Conservation (phyloP, 768 basidiomycete genomes). For the Hypholoma fasciculare region DNA sequence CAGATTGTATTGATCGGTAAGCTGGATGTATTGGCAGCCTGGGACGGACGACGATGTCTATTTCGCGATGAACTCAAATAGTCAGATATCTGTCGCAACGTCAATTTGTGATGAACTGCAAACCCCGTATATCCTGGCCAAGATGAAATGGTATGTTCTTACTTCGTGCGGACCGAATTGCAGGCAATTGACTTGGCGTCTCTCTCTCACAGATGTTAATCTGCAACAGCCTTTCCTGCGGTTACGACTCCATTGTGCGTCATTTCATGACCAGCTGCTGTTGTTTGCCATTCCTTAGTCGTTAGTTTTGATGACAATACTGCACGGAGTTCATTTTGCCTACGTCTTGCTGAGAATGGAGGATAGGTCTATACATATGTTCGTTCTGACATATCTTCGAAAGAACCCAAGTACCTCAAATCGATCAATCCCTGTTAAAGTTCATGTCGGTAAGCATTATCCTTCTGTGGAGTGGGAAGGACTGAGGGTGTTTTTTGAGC, state of each 20-base stretch:
- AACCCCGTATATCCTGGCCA: too few relatives aligned
- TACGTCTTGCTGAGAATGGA: neutral
- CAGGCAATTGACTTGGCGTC: too few relatives aligned
- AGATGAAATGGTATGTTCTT: too few relatives aligned
- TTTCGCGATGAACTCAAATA: neutral
- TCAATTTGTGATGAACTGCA: too few relatives aligned
- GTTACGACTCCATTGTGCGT: too few relatives aligned
- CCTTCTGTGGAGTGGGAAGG: slow-evolving; percentile 3
- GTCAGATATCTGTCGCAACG: neutral
- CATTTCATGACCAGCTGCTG: too few relatives aligned
- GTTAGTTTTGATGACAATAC: neutral
- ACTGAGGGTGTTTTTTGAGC: neutral
- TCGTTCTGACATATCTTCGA: neutral
- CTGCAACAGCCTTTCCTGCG: neutral
- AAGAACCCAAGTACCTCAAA: neutral
- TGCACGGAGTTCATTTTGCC: neutral
- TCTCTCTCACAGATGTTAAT: too few relatives aligned
- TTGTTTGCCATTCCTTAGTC: too few relatives aligned
- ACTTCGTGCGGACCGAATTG: too few relatives aligned
- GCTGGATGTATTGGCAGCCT: neutral
- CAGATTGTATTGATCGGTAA: neutral
- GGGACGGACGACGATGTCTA: neutral
- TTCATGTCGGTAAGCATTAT: neutral
- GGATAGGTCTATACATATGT: neutral
- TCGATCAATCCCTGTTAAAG: neutral